Percentiles rank a stretch among this genome's conserved stretches.
Conservation (phyloP, 345 rosid genomes). For the Eucalyptus regnans region DNA sequence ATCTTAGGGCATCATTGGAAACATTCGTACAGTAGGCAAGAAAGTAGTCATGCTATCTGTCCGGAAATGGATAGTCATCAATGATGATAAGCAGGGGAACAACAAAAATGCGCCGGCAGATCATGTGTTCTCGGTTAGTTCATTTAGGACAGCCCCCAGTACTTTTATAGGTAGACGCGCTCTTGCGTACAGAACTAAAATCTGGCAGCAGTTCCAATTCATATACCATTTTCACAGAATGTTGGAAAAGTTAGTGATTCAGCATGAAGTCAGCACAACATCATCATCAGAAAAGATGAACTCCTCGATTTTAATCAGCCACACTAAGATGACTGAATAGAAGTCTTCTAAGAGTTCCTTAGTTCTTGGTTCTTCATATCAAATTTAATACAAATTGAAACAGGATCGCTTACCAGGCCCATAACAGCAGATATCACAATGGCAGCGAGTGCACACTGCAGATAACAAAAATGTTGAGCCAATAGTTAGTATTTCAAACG, state of each 20-base stretch:
- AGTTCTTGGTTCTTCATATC: not conserved
- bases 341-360: not conserved
- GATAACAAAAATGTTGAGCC: constrained; percentile 3
- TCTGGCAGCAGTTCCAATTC: not conserved
- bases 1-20: not conserved
- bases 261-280: not conserved
- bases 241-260: not conserved
- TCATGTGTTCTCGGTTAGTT: not conserved
- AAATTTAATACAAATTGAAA: not conserved
- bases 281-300: not conserved
- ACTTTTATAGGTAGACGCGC: not conserved
- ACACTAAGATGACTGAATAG: not conserved
- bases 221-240: not conserved
- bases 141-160: not conserved
- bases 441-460: constrained; percentile 94
- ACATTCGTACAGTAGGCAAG: not conserved
- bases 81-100: not conserved
- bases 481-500: constrained; percentile 5
- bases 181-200: not conserved
- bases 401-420: constrained; percentile 57
- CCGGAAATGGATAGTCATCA: not conserved
- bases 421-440: constrained; percentile 88
- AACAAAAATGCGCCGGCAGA: not conserved
- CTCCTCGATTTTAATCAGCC: not conserved
- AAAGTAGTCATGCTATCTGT: not conserved